Evolutionary conservation across 768 basidiomycete genomes (phyloP), one percentile per base, ranked within the genome.

Genomic region (Suillus discolor): DNA sequence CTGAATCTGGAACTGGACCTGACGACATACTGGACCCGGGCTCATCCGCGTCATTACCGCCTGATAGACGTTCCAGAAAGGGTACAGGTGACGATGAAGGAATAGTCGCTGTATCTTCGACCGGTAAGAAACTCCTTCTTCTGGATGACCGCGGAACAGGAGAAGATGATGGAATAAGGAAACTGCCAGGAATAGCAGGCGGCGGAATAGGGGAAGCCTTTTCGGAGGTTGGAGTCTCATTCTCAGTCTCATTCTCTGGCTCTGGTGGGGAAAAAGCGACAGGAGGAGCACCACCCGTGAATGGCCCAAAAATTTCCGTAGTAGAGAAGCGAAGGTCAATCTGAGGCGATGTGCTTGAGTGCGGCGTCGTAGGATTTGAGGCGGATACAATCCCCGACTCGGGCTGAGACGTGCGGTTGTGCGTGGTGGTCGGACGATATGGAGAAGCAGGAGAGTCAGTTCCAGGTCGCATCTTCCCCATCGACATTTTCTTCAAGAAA

Each of bases 401-500:
- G 7, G 60, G 63, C 34, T 70, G 72, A 28, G 55, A 49, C 51
- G 55, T 4, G 42, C 71, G 74, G 59, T 62, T 63, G 54, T 69
- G 75, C 69, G 69, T 76, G 70, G 78, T 78, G 47, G 77, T 79
- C 12, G 79, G 75, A 36, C 83, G 79, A 7, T 83, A 71, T 54
- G 66, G 36, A 51, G 51, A n/a, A 3, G 66, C 72, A 36, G 88
- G 83, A 18, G 84, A 77, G 57, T 93, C 92, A 12, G 59, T 41
- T 60, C 59, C 59, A n/a, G 79, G 69, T 71, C 87, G 88, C 81
- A 97, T 90, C 77, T 92, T 94, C 16, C 94, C 91, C 94, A 96
- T 97, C 7, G 95, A 97, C 95, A 98, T 97, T 80, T 98, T 98
- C 81, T 96, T 94, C 66, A 98, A 81, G 80, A 98, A 97, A 4